Base-by-base conservation (phyloP, 495 filamentous ascomycete genomes). In the Hypoxylon rickii region DNA sequence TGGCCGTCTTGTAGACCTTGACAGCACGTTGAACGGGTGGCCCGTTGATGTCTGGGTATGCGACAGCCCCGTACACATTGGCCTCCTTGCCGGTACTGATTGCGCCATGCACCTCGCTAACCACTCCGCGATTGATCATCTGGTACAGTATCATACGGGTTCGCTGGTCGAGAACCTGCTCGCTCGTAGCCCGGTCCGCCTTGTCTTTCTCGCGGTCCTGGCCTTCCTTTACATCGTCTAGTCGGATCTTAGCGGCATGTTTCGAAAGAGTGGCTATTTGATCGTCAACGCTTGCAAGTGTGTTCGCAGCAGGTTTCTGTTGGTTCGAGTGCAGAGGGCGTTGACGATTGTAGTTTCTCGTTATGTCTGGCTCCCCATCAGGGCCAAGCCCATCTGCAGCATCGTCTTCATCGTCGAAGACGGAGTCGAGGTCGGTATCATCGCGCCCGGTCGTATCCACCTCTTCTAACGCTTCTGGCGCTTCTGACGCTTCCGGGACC, bases 1-100 rank as follows among this genome's bases (percentile, higher is more conserved):
- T 97, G 36, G 86, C 87, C 0, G 95, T 98, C 77, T 97, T 97
- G 82, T 97, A 98, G 17, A 98, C 88, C 71, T 98, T 98, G 75
- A 98, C 90, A 11, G 94, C 94, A 42, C 90, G 85, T 22, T 77
- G 70, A 15, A 72, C 57, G 0, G 68, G 54, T 5, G 61, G 51
- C 56, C 90, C 84, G 20, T 74, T 62, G 7, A 76, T 62, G 12
- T 75, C 67, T 18, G 69, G 60, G 16, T 79, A 71, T 10, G 72
- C 64, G 11, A 74, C 60, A 4, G 72, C 78, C 55, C 92, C 87
- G 73, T 97, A 98, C 16, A 98, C 94, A 58, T 98, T 97, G 38
- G 94, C 94, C 71, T 98, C 94, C 68, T 98, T 98, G 38, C 94
- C 94, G 0, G 94, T 97, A 34, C 89, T 94, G 56, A 98, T 75